Conservation (phyloP, 2,329 filamentous ascomycete species). For the Hysterium pulicare region DNA sequence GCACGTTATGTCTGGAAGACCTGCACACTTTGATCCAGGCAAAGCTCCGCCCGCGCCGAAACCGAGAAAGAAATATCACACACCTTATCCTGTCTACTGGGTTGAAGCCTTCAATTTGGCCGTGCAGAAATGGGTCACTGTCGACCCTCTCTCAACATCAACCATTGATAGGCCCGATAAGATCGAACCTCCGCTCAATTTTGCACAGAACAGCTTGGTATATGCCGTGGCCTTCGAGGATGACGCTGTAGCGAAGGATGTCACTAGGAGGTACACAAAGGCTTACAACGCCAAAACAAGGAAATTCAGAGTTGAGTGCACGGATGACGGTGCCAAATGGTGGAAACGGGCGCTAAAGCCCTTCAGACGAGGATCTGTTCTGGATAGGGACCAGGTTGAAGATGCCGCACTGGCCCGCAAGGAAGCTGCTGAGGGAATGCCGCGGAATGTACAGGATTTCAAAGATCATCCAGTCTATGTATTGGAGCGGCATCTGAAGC, state of each 20-base stretch:
- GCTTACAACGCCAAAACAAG: conserved; percentile 88
- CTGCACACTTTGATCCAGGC: conserved; percentile 21
- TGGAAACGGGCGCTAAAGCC: conserved; percentile 50
- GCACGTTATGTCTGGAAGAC: conserved; percentile 28
- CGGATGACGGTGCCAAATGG: conserved; percentile 55
- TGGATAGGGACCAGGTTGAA: conserved; percentile 79
- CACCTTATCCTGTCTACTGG: conserved; percentile 84
- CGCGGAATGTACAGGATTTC: conserved; percentile 80
- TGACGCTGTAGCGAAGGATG: conserved; percentile 74
- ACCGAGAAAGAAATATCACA: conserved; percentile 58
- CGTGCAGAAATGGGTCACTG: conserved; percentile 85
- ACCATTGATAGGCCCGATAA: conserved; percentile 71
- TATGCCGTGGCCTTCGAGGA: conserved; percentile 86
- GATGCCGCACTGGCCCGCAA: conserved; percentile 68
- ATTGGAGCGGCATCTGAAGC: conserved; percentile 76
- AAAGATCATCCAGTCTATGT: conserved; percentile 75
- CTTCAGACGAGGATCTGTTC: conserved; percentile 30
- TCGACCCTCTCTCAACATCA: conserved; percentile 79
- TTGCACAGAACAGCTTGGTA: conserved; percentile 70
- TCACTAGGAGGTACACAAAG: conserved; percentile 84
- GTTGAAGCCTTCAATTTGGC: conserved; percentile 84
- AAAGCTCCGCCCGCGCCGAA: conserved; percentile 26
- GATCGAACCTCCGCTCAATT: conserved; percentile 79
- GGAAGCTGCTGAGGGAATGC: conserved; percentile 74
- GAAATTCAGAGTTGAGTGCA: conserved; percentile 71